Conservation (phyloP, 805 yeast genomes). For the Sporopachydermia quercuum region DNA sequence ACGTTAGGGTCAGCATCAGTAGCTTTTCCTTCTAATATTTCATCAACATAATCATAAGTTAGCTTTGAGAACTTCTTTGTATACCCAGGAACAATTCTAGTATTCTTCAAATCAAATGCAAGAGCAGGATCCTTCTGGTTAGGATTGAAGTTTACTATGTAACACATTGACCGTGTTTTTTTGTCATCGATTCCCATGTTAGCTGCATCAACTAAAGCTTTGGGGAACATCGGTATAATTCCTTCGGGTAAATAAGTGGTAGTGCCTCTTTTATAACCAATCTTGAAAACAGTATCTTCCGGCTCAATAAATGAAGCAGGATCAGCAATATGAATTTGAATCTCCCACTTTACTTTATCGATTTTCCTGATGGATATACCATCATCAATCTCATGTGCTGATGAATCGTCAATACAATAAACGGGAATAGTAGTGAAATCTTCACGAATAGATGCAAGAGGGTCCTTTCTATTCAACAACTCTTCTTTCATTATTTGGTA, state of each 20-base stretch:
- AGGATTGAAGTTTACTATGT: conserved; percentile 22
- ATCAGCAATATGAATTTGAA: conserved; percentile 75
- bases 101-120: conserved; percentile 11
- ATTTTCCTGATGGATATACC: conserved; percentile 51
- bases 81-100: conserved; percentile 24
- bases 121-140: conserved; percentile 10
- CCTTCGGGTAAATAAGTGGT: conserved; percentile 65
- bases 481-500: background rate
- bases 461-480: background rate
- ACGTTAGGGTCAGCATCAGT: conserved; percentile 10
- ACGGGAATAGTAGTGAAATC: background rate
- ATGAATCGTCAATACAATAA: conserved; percentile 8
- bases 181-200: conserved; percentile 32
- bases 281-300: conserved; percentile 23
- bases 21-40: conserved; percentile 23
- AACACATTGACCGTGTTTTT: conserved; percentile 33
- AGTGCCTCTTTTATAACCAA: conserved; percentile 45
- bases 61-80: conserved; percentile 33
- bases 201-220: conserved; percentile 30
- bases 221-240: conserved; percentile 59
- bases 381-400: conserved; percentile 87
- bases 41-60: conserved; percentile 53
- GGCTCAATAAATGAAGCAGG: conserved; percentile 54
- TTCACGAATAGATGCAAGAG: background rate
- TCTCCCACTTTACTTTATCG: conserved; percentile 18